Evolutionary conservation across 129 eudicot genomes (phyloP).

Genomic region (Flaveria robusta): DNA sequence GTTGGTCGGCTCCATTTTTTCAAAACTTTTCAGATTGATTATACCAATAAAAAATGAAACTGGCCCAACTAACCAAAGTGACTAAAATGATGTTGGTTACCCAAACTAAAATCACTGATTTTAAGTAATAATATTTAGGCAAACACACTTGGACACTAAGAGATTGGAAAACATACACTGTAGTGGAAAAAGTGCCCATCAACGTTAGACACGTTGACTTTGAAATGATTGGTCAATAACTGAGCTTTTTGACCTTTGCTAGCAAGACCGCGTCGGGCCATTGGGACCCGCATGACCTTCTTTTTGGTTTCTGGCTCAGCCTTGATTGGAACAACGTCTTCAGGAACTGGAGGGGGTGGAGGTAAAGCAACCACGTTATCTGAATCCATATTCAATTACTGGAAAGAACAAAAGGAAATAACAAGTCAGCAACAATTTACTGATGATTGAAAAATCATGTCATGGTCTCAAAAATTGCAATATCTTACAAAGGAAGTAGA

Average conservation of each 20-base stretch:
- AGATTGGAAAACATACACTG: constrained; percentile 52
- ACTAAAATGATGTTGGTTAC: not conserved
- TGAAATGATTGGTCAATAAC: constrained; percentile 78
- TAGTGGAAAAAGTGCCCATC: constrained; percentile 92
- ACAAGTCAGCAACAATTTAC: constrained; percentile 17
- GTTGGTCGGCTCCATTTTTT: not conserved
- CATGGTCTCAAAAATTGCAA: too few relatives aligned
- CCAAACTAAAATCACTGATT: not conserved
- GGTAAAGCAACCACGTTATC: constrained; percentile 63
- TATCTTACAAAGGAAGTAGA: too few relatives aligned
- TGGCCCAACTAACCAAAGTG: constrained; percentile 2
- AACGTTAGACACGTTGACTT: constrained; percentile 67
- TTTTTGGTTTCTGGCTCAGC: constrained; percentile 43
- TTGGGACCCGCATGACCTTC: constrained; percentile 61
- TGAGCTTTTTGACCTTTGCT: constrained; percentile 63
- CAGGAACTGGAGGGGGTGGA: constrained; percentile 81
- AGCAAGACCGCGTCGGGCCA: constrained; percentile 77
- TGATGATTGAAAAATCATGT: not conserved
- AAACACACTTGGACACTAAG: not conserved
- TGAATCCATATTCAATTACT: constrained; percentile 55
- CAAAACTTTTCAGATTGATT: not conserved
- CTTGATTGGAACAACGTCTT: constrained; percentile 56
- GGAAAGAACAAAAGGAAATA: not conserved
- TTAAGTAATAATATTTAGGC: not conserved
- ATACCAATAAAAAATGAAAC: not conserved